Percentiles rank a stretch among this genome's conserved stretches.
Conservation (phyloP, 176 grass and related monocot species). For the Eragrostis curvula region DNA sequence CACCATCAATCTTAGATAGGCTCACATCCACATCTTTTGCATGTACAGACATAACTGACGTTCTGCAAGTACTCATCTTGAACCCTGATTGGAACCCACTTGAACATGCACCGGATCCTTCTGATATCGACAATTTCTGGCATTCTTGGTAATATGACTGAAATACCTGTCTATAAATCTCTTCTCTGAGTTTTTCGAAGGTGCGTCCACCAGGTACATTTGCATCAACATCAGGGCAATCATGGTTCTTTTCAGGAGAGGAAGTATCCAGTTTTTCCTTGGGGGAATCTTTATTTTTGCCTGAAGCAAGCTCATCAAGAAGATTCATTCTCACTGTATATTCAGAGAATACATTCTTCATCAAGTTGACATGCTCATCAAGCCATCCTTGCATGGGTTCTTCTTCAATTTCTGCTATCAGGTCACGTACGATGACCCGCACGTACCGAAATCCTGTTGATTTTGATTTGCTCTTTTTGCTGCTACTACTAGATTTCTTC, state of each 20-base stretch:
- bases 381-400: slow-evolving; percentile 97
- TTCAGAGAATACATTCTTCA: slow-evolving; percentile 82
- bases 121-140: slow-evolving; percentile 70
- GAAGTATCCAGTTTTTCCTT: slow-evolving; percentile 50
- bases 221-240: slow-evolving; percentile 54
- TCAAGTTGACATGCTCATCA: slow-evolving; percentile 85
- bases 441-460: slow-evolving; percentile 70
- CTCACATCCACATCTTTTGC: slow-evolving; percentile 87
- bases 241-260: slow-evolving; percentile 54
- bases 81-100: slow-evolving; percentile 92
- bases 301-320: slow-evolving; percentile 66
- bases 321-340: slow-evolving; percentile 63
- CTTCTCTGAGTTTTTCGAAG: slow-evolving; percentile 65
- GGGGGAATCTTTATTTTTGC: slow-evolving; percentile 45
- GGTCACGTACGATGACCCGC: slow-evolving; percentile 71
- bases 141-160: slow-evolving; percentile 84
- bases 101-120: slow-evolving; percentile 83
- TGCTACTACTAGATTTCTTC: slow-evolving; percentile 65
- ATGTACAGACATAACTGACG: slow-evolving; percentile 77
- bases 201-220: slow-evolving; percentile 46
- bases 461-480: slow-evolving; percentile 74
- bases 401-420: slow-evolving; percentile 94
- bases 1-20: slow-evolving; percentile 84
- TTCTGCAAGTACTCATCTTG: slow-evolving; percentile 78
- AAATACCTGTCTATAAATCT: slow-evolving; percentile 80